Evolutionary conservation across 2,329 filamentous ascomycete genomes (phyloP), one percentile per base, ranked within the genome.

Genomic region (Calonectria ilicicola): DNA sequence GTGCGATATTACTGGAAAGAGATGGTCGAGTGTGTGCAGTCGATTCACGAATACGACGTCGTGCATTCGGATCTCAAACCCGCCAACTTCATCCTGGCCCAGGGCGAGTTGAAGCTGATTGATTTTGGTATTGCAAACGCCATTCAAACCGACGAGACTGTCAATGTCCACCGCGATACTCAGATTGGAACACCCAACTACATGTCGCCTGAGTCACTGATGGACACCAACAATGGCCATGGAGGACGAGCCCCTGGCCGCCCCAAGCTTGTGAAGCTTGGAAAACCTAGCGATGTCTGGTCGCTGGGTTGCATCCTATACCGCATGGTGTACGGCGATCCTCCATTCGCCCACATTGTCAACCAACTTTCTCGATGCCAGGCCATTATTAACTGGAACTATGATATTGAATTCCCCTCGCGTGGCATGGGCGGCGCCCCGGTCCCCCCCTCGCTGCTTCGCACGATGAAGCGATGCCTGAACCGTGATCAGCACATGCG

Each of bases 1-100:
- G 95, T 97, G 15, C 93, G 97, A n/a, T 97, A 94, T 85, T 98
- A 98, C 87, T 99, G 97, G 97, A 97, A 98, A 83, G 97, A 99
- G 85, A 99, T 99, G 97, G 92, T 99, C 21, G 95, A 98, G 83
- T 98, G 97, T 82, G 91, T 99, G 7, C 91, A 94, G 77, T 91
- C 96, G 0, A 95, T 99, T 1, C 97, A 99, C 82, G 91, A 93
- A 15, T 89, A 93, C 82, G 95, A 98, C 81, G 96, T 99, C 75
- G 97, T 99, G 3, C 97, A 99, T 85, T 98, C 95, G 0, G 97
- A 99, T 81, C 88, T 99, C 44, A 99, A 99, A 84, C 97, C 97
- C 0, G 96, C 96, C 79, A 99, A 99, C 83, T 99, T 99, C 82
- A 93, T 99, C 27, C 89, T 98, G 23, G 95, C 98, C 21, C 92